Base-by-base conservation (phyloP, 805 yeast genomes). In the Isabelozyma heimii region DNA sequence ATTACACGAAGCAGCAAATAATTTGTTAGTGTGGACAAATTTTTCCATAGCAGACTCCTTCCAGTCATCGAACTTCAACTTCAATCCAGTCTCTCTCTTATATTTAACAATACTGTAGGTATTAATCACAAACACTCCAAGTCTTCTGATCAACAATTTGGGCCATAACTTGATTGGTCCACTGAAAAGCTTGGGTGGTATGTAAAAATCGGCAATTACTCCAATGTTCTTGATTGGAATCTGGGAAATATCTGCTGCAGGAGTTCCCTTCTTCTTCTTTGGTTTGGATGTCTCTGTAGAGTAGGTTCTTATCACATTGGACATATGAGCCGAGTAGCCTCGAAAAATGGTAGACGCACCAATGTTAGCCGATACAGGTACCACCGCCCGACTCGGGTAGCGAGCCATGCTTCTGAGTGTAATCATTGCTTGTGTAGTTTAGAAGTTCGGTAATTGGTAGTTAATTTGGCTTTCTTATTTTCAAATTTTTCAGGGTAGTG, bases 1-100 rank as follows among this genome's bases (percentile, higher is more conserved):
- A 47, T 62, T 65, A 58, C 77, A 73, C 1, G 71, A 73, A 26
- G 70, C 62, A 2, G 96, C 92, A 73, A 91, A 91, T 2, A 90
- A 84, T 59, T 84, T 83, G 69, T 91, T 90, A n/a, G 89, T 85
- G 49, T 81, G 80, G 27, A 86, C 87, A 65, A 83, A 91, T 45
- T 74, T 75, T 4, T 89, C 89, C 57, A 91, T 83, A 7, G 96
- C 96, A 28, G 77, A 78, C 66, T 90, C 92, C 65, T 88, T 89
- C 97, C 97, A 91, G 51, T 83, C 79, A 30, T 91, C 89, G 65
- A 83, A 86, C 48, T 79, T 62, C 37, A 83, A 80, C 26, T 66
- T 67, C 50, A 67, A 61, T 37, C 66, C 66, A 37, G 76, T 69
- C 44, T 73, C 79, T 40, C 66, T 61, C 65, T 71, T 77, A 58